These are phyloP conservation scores for Cadophora luteo-olivacea DNA, from an alignment of 2,329 filamentous ascomycete genomes.

Conservation along the genomic window DNA sequence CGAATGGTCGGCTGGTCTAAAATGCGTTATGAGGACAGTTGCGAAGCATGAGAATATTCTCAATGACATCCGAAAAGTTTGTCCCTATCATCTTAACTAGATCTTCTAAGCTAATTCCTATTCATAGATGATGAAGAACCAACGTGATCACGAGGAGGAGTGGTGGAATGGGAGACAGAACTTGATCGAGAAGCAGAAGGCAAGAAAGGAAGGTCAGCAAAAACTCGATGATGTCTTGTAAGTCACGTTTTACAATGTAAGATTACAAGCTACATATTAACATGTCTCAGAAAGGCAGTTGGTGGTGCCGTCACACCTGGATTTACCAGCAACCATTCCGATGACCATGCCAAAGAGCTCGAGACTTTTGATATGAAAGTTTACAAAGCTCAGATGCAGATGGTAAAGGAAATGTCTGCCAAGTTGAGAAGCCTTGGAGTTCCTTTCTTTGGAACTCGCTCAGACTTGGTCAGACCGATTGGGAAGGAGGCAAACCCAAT, in stretches of 20 bases:
- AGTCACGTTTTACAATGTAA: slow-evolving; percentile 37
- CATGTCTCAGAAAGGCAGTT: slow-evolving; percentile 49
- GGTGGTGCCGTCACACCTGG: slow-evolving; percentile 48
- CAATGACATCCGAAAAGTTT: slow-evolving; percentile 49
- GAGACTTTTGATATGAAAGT: slow-evolving; percentile 66
- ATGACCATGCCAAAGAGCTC: slow-evolving; percentile 61
- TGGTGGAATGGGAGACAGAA: slow-evolving; percentile 63
- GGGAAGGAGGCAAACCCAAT: slow-evolving; percentile 35
- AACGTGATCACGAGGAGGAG: slow-evolving; percentile 66
- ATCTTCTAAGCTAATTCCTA: slow-evolving; percentile 17
- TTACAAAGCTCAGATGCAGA: slow-evolving; percentile 61
- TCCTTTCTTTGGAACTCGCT: slow-evolving; percentile 63
- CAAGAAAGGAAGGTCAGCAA: slow-evolving; percentile 57
- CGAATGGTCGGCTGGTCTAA: slow-evolving; percentile 57
- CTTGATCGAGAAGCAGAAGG: slow-evolving; percentile 57
- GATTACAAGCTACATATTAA: slow-evolving; percentile 29
- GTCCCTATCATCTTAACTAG: slow-evolving; percentile 14
- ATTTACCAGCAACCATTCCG: slow-evolving; percentile 35
- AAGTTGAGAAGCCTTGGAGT: slow-evolving; percentile 64
- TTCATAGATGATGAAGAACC: slow-evolving; percentile 63
- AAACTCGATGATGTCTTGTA: slow-evolving; percentile 61
- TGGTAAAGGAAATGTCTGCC: slow-evolving; percentile 62
- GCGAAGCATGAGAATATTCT: slow-evolving; percentile 52
- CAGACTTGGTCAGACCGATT: slow-evolving; percentile 49
- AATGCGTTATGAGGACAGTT: slow-evolving; percentile 57